Percentiles rank a stretch among this genome's conserved stretches.
These are phyloP conservation scores for Orbilia quercus DNA, from an alignment of 2,329 filamentous ascomycete genomes.

Conservation along the genomic window DNA sequence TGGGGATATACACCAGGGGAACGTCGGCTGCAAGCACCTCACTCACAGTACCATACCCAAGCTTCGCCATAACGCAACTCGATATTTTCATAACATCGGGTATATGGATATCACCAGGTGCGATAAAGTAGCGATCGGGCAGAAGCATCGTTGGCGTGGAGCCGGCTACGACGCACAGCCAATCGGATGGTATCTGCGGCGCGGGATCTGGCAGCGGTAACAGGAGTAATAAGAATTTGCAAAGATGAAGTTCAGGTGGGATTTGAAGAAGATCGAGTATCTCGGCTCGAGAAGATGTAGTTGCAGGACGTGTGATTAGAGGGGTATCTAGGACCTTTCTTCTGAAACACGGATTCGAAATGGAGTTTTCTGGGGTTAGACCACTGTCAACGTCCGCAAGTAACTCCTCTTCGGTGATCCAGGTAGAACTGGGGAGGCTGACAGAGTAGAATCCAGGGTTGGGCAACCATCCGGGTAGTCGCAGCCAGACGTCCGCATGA, in stretches of 20 bases:
- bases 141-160: constrained; percentile 46
- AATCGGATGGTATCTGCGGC: constrained; percentile 50
- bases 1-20: constrained; percentile 41
- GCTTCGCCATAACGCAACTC: constrained; percentile 53
- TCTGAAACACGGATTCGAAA: constrained; percentile 18
- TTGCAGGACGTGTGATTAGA: constrained; percentile 36
- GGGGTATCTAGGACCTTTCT: constrained; percentile 47
- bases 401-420: constrained; percentile 26
- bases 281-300: constrained; percentile 16
- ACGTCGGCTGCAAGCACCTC: constrained; percentile 45
- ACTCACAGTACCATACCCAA: constrained; percentile 47
- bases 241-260: constrained; percentile 3
- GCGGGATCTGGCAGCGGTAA: constrained; percentile 34
- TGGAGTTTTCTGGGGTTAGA: constrained; percentile 15
- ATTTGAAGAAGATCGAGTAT: constrained; percentile 35
- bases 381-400: not conserved
- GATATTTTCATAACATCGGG: constrained; percentile 52
- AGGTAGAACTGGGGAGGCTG: constrained; percentile 28
- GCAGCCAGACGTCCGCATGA: constrained; percentile 47
- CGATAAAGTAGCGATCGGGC: constrained; percentile 45
- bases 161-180: constrained; percentile 43
- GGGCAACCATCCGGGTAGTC: constrained; percentile 40
- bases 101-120: constrained; percentile 42
- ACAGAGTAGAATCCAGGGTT: constrained; percentile 45
- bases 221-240: constrained; percentile 33